Evolutionary conservation across 2,329 filamentous ascomycete genomes (phyloP), one percentile per base, ranked within the genome.

Genomic region (Colletotrichum siamense): DNA sequence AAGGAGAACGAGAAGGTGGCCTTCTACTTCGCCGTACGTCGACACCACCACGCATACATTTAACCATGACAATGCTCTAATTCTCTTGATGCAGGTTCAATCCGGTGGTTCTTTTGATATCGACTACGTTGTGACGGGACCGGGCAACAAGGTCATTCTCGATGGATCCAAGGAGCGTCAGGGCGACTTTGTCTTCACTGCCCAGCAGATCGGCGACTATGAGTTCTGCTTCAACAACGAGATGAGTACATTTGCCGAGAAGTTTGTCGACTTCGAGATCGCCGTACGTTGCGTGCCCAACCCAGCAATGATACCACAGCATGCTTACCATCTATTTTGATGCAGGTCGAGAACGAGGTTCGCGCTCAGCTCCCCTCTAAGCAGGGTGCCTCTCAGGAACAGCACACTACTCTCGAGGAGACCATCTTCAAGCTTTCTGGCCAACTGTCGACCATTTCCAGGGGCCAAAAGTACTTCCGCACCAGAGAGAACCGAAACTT

Each of bases 391-490:
- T 92, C 93, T 67, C 94, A 95, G 69, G 97, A 99, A 86, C 96
- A 99, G 86, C 97, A 96, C 3, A 93, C 93, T 63, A 92, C 92
- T 9, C 91, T 99, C 65, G 96, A 99, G 85, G 96, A 99, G 87
- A 96, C 95, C 55, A 94, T 99, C 81, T 95, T 97, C 89, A 98
- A 98, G 89, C 91, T 99, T 77, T 98, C 96, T 15, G 94, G 95
- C 78, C 95, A 98, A 83, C 89, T 99, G 67, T 98, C 96, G 16
- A 98, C 96, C 78, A 97, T 99, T 83, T 96, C 95, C 57, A 92
- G 97, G 82, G 98, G 98, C 89, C 97, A 99, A 84, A 99, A 99
- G 86, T 99, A 99, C 89, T 99, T 99, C 93, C 95, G 98, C 78
- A 99, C 97, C 4, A 93, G 97, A 79, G 97, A 99, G 90, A 99